Base-by-base conservation (phyloP, 164 flowering plant genomes). In the Taxillus chinensis region DNA sequence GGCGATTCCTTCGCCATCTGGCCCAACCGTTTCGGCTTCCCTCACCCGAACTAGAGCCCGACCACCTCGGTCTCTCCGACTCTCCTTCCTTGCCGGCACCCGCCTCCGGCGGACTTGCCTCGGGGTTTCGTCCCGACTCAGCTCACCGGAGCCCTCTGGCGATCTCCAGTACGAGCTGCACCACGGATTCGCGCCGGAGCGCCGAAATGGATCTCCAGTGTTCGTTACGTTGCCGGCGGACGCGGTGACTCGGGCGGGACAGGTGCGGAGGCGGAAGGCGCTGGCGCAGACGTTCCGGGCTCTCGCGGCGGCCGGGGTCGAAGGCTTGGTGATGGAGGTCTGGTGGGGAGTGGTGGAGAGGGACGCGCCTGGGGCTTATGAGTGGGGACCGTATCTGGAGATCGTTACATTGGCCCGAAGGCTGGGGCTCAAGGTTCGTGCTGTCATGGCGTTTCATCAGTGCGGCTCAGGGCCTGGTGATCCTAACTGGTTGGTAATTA, bases 301-400 rank as follows among this genome's bases (percentile, higher is more conserved):
- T 11, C 70, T 87, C 6, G 63, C 73, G 12, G 63, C 69, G 2
- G 86, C 87, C 0, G 95, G 87, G 3, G 89, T 85, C 5, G 86
- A 85, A 55, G 90, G 95, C 3, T 77, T 85, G 53, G 83, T 82
- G 51, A 67, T 85, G 78, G 90, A 87, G 62, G 84, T 85, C 4
- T 87, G 86, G 87, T 87, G 95, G 95, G 90, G 95, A 12, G 45
- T 85, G 57, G 90, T 87, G 65, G 95, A 87, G 80, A 71, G 74
- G 62, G 80, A 75, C 2, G 60, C 42, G 38, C 90, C 95, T 57
- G 17, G 73, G 70, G 70, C 67, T 53, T 85, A 87, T 40, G 71
- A 81, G 61, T 87, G 90, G 95, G 13, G 63, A 15, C 85, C 78
- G n/a, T 83, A 83, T 71, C 41, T 64, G 71, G 91, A 87, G 48